Percentiles rank a stretch among this genome's conserved stretches.
These are phyloP conservation scores for Globisporangium mamillatum DNA, from an alignment of 352 stramenopile species.

Conservation along the genomic window DNA sequence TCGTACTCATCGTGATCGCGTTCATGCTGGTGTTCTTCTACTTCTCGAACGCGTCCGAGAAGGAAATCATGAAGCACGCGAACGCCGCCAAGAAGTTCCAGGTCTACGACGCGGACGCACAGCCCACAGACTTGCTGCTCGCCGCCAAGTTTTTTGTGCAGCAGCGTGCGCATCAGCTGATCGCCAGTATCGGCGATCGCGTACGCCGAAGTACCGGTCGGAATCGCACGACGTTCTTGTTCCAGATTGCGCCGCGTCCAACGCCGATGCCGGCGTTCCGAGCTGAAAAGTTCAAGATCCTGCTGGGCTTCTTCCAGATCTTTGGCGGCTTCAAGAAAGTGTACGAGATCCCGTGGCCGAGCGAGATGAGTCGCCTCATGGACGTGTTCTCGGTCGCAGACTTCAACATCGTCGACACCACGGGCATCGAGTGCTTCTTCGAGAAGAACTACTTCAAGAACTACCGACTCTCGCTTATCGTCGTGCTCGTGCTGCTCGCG, in stretches of 20 bases:
- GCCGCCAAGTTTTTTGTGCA: constrained; percentile 25
- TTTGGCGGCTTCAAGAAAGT: constrained; percentile 70
- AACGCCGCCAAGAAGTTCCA: constrained; percentile 54
- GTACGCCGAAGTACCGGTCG: not conserved
- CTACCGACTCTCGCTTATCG: constrained; percentile 47
- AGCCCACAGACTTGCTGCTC: constrained; percentile 8
- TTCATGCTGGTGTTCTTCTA: constrained; percentile 37
- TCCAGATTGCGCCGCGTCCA: constrained; percentile 33
- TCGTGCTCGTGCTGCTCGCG: constrained; percentile 37
- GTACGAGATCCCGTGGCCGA: constrained; percentile 72
- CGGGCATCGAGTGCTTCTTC: constrained; percentile 64
- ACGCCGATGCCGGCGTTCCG: constrained; percentile 31
- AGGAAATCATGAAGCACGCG: constrained; percentile 48
- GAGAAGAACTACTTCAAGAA: constrained; percentile 61
- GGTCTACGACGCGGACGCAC: constrained; percentile 26
- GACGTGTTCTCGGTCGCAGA: constrained; percentile 67
- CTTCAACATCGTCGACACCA: constrained; percentile 67
- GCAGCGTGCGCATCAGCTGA: constrained; percentile 20
- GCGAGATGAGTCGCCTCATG: constrained; percentile 55
- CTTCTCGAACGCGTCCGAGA: constrained; percentile 48
- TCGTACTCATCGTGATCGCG: constrained; percentile 31
- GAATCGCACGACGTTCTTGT: constrained; percentile 19
- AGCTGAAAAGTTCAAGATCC: constrained; percentile 77
- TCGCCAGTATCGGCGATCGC: constrained; percentile 9
- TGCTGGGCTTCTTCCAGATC: constrained; percentile 76